These are phyloP conservation scores for Beta vulgaris DNA, from an alignment of 148 eudicot genomes.

Conservation along the genomic window DNA sequence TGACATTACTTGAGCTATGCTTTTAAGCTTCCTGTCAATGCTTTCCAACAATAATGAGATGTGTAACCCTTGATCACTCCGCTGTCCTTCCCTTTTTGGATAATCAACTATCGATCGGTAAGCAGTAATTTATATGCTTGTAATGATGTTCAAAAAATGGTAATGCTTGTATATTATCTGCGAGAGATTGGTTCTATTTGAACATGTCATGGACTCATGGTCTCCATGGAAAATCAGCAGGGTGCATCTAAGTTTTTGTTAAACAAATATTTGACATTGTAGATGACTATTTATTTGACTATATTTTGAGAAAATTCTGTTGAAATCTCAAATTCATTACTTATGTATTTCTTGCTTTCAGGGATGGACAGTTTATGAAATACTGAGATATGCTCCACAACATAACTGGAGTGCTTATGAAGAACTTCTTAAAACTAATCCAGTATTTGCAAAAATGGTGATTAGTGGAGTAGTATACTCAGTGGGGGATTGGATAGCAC, in stretches of 20 bases:
- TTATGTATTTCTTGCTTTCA: constrained; percentile 26
- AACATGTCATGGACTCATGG: background rate
- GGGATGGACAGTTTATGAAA: constrained; percentile 94
- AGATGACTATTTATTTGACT: background rate
- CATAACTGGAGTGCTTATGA: constrained; percentile 97
- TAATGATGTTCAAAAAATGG: background rate
- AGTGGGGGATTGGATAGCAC: constrained; percentile 98
- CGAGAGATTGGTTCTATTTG: background rate
- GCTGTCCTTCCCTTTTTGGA: background rate
- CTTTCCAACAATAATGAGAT: background rate
- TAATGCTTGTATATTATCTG: background rate
- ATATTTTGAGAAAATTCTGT: background rate
- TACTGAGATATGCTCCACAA: constrained; percentile 89
- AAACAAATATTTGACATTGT: background rate
- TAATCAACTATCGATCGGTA: background rate
- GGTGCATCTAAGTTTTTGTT: background rate
- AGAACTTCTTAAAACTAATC: constrained; percentile 82
- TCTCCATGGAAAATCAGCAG: background rate
- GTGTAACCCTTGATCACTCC: background rate
- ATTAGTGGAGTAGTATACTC: constrained; percentile 98
- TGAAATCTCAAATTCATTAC: background rate
- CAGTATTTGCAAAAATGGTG: constrained; percentile 88
- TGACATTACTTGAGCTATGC: background rate
- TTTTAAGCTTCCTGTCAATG: background rate
- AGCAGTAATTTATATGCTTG: background rate